A percentile compares a stretch with the other conserved stretches of the same genome.
Conservation (phyloP, 345 rosid genomes). For the Pelargonium nanum region DNA sequence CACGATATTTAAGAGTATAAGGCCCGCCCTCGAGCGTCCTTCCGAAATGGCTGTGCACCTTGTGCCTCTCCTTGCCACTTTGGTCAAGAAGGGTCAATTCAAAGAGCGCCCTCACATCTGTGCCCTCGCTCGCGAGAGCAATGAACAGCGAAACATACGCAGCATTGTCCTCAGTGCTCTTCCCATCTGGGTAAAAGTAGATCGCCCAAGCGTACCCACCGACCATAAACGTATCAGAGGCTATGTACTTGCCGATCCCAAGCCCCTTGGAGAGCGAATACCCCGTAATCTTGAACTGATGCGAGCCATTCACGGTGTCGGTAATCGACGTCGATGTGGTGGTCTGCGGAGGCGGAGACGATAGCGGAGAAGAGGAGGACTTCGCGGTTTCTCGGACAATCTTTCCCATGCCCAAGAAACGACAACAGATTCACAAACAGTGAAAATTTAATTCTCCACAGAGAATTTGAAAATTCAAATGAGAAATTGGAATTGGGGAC, state of each 20-base stretch:
- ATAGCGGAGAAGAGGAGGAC: constrained; percentile 9
- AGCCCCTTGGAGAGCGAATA: constrained; percentile 58
- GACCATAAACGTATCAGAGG: constrained; percentile 49
- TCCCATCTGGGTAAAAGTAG: constrained; percentile 76
- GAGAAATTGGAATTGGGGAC: not conserved
- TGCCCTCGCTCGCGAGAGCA: constrained; percentile 61
- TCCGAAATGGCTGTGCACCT: constrained; percentile 73
- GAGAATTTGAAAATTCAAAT: not conserved
- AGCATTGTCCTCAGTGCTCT: constrained; percentile 59
- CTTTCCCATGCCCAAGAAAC: constrained; percentile 30
- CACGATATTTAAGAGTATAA: constrained; percentile 52
- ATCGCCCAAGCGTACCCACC: constrained; percentile 71
- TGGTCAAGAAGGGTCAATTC: constrained; percentile 66
- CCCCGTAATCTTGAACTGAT: constrained; percentile 54
- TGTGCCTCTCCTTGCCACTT: constrained; percentile 59
- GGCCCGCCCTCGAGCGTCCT: constrained; percentile 65
- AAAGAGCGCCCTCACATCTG: constrained; percentile 62
- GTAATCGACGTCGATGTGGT: constrained; percentile 45
- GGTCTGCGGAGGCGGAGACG: constrained; percentile 12
- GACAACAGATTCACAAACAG: not conserved
- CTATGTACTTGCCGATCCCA: constrained; percentile 54
- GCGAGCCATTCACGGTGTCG: constrained; percentile 62
- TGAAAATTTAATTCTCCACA: not conserved
- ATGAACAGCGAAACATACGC: constrained; percentile 53
- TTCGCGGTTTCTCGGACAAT: constrained; percentile 22